Base-by-base conservation (phyloP, 805 yeast species). In the Kuraishia ogatae region DNA sequence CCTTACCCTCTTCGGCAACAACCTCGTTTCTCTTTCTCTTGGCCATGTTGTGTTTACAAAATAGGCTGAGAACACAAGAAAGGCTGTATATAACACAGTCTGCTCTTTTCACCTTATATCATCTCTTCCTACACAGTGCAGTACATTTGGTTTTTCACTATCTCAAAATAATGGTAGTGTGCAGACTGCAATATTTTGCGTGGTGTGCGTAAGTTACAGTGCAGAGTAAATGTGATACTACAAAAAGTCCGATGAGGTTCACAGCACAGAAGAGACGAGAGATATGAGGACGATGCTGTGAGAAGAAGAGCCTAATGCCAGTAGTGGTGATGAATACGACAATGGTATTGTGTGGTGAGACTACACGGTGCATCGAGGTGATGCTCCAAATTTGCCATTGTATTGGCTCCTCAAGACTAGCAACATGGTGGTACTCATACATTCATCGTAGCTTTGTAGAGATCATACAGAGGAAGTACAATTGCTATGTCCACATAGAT, bases 1-100 rank as follows among this genome's bases (percentile, higher is more conserved):
- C n/a, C 13, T 4, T 35, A 17, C 43, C 17, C 43, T 35, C 43
- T 5, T 52, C 53, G 13, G 15, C 47, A 7, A 29, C 24, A 22
- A 26, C 51, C 22, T 24, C 35, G 21, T 56, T 62, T 50, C 58
- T 57, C 60, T 62, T 60, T 64, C 70, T 64, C 58, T 66, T 66
- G 52, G 56, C 68, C 71, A 66, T 66, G 15, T 19, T 50, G 23
- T 23, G 20, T 26, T 20, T 21, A 39, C 43, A 29, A 26, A 4
- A 24, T 8, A 49, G 35, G 17, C 51, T 6, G 35, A 49, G 21
- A n/a, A 26, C 2, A 10, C 23, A 49, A 23, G 51, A 20, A 49
- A 35, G n/a, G 17, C n/a, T 35, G 43, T 35, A n/a, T n/a, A n/a
- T 15, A 35, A 35, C 29, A 26, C n/a, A 3, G 7, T 35, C 17